A percentile compares a stretch with the other conserved stretches of the same genome.
phyloP scores from a whole-genome alignment of 192 early-diverging fungal species.

The Oehlia diaphana region DNA sequence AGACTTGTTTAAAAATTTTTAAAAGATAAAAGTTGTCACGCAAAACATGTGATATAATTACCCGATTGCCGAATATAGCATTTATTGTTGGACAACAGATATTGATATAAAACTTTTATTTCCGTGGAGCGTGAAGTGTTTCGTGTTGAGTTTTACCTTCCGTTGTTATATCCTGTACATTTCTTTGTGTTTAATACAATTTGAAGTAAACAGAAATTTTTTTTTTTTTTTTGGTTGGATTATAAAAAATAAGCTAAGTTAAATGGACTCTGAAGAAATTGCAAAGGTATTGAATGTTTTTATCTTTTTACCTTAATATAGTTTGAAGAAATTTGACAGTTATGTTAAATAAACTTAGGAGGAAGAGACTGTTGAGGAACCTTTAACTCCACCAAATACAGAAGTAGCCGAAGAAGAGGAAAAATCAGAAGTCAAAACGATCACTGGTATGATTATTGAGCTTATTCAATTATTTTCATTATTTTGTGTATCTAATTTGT shows the following conservation, averaged over 20 bases:
- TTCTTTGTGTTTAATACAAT: background rate
- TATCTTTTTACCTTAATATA: no score
- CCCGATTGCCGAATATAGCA: background rate
- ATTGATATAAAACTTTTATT: background rate
- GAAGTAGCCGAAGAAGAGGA: background rate
- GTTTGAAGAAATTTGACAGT: no score
- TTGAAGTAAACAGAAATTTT: no score
- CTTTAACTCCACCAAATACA: background rate
- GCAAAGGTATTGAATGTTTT: background rate
- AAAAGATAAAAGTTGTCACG: no score
- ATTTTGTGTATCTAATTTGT: background rate
- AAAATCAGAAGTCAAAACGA: background rate
- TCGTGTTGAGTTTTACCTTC: background rate
- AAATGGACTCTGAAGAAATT: background rate
- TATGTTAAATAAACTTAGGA: background rate
- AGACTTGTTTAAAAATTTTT: no score
- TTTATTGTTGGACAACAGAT: background rate
- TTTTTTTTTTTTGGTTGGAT: background rate
- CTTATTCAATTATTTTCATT: background rate
- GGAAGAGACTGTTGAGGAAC: background rate
- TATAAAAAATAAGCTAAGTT: background rate
- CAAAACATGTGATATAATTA: no score
- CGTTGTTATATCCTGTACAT: background rate
- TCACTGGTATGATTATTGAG: background rate
- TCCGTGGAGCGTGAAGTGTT: background rate